Evolutionary conservation across 768 basidiomycete species (phyloP).

Genomic region (Amanita molliuscula): DNA sequence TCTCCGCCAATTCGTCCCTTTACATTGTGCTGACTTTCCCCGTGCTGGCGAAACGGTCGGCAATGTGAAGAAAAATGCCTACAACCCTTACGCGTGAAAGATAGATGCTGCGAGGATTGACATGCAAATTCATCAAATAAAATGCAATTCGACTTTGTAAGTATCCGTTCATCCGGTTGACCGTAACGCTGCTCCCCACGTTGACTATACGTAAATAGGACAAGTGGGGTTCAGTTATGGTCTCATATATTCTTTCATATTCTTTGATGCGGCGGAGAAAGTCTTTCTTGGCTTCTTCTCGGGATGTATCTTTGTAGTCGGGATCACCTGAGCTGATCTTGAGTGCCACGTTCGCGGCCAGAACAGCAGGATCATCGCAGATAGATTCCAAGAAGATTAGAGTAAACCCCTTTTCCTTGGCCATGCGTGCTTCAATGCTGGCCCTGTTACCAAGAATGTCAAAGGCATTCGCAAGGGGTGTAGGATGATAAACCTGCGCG

Average conservation of each 20-base stretch:
- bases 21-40: constrained; percentile 95
- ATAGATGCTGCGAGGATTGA: constrained; percentile 95
- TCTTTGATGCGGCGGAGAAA: constrained; percentile 85
- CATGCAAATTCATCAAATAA: constrained; percentile 96
- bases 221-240: constrained; percentile 83
- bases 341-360: constrained; percentile 91
- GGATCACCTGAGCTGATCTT: constrained; percentile 97
- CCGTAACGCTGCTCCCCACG: constrained; percentile 82
- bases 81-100: constrained; percentile 66
- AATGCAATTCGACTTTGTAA: constrained; percentile 95
- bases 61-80: constrained; percentile 1
- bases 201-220: constrained; percentile 90
- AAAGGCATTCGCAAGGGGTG: not conserved
- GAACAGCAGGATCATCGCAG: constrained; percentile 89
- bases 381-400: constrained; percentile 92
- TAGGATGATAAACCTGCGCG: constrained; percentile 40
- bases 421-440: constrained; percentile 75
- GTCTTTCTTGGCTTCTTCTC: constrained; percentile 78
- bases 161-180: constrained; percentile 87
- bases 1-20: constrained; percentile 99
- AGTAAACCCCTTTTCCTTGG: constrained; percentile 76
- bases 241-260: constrained; percentile 94
- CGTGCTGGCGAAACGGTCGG: constrained; percentile 51
- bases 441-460: constrained; percentile 34
- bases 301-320: constrained; percentile 87